Conservation (phyloP, 768 basidiomycete species). For the Hortiboletus flavorubellus region DNA sequence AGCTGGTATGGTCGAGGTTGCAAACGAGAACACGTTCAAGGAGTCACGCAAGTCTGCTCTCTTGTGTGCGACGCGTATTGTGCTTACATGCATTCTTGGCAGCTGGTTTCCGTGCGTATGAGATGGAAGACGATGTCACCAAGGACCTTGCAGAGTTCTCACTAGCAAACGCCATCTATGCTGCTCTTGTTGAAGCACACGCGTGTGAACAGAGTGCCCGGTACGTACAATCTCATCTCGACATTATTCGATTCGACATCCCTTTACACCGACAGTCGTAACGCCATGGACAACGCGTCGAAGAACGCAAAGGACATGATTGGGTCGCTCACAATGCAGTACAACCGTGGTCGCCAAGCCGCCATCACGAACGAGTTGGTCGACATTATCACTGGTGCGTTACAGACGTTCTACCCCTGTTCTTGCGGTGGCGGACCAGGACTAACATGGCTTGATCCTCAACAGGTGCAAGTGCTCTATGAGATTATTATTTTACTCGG, state of each 20-base stretch:
- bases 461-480: slow-evolving; percentile 49
- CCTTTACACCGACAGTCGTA: slow-evolving; percentile 50
- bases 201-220: slow-evolving; percentile 93
- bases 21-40: slow-evolving; percentile 76
- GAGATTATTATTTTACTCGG: slow-evolving; percentile 20
- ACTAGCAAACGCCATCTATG: slow-evolving; percentile 93
- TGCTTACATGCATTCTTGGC: background rate
- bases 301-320: slow-evolving; percentile 99
- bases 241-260: background rate
- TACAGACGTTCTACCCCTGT: background rate
- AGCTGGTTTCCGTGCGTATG: slow-evolving; percentile 93
- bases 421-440: background rate
- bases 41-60: slow-evolving; percentile 54
- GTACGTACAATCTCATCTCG: slow-evolving; percentile 37
- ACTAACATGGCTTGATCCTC: background rate
- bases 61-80: background rate
- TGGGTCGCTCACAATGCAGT: slow-evolving; percentile 79
- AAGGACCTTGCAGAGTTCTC: slow-evolving; percentile 94
- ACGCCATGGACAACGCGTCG: slow-evolving; percentile 99
- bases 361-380: slow-evolving; percentile 95
- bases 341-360: slow-evolving; percentile 98
- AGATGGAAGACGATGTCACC: slow-evolving; percentile 95
- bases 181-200: slow-evolving; percentile 91
- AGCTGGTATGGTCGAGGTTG: slow-evolving; percentile 67
- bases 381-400: slow-evolving; percentile 85